Evolutionary conservation across 371 early-diverging fungal species (phyloP).

Genomic region (Rhizopus stolonifer): DNA sequence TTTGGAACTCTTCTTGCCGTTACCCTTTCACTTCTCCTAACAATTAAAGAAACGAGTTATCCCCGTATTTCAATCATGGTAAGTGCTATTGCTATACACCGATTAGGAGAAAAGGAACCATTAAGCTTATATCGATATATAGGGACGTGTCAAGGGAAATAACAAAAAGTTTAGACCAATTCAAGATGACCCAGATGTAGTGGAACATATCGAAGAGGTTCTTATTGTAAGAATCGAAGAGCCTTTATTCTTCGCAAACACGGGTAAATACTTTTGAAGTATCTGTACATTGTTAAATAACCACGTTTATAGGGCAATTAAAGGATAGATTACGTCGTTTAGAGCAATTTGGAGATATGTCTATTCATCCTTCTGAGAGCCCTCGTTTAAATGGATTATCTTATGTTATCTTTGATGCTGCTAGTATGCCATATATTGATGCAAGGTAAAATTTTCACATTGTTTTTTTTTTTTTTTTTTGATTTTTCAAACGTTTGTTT

Average conservation of each 20-base stretch:
- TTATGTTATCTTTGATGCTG: slow-evolving; percentile 86
- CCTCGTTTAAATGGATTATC: slow-evolving; percentile 63
- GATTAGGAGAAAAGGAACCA: slow-evolving; percentile 7
- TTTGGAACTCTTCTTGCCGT: slow-evolving; percentile 90
- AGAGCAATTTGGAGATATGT: slow-evolving; percentile 86
- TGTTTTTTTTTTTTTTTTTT: neutral
- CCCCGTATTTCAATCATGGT: slow-evolving; percentile 81
- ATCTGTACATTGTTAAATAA: neutral
- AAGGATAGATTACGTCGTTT: slow-evolving; percentile 88
- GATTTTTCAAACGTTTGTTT: too few relatives aligned
- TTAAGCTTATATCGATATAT: too few relatives aligned
- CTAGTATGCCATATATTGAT: slow-evolving; percentile 84
- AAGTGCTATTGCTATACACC: slow-evolving; percentile 24
- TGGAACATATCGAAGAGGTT: slow-evolving; percentile 79
- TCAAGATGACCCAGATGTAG: slow-evolving; percentile 59
- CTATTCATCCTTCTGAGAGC: slow-evolving; percentile 87
- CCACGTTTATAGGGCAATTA: slow-evolving; percentile 64
- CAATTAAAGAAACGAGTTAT: slow-evolving; percentile 87
- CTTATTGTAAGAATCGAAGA: slow-evolving; percentile 89
- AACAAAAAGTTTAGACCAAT: slow-evolving; percentile 53
- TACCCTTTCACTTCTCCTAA: slow-evolving; percentile 80
- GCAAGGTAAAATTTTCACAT: slow-evolving; percentile 61
- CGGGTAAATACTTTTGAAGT: slow-evolving; percentile 41
- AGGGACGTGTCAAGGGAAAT: slow-evolving; percentile 52
- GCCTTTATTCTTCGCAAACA: slow-evolving; percentile 91